These are phyloP conservation scores for Microthlaspi erraticum DNA, from an alignment of 345 rosid species.

Conservation along the genomic window DNA sequence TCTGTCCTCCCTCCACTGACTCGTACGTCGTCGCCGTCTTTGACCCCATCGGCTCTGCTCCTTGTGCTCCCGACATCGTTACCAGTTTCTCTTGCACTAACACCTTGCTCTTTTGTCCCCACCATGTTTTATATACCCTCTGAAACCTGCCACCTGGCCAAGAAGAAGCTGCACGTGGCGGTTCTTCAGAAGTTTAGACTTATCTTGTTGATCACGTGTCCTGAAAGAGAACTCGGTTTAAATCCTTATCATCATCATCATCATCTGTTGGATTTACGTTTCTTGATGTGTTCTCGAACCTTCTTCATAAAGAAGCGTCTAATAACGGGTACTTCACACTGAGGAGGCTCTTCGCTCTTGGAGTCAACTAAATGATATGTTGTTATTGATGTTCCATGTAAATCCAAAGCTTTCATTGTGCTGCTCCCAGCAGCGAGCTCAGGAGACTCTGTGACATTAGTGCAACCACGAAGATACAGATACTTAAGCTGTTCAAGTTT, in stretches of 20 bases:
- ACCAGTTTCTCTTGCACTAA: background rate
- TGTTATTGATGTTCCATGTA: conserved; percentile 41
- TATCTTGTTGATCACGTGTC: conserved; percentile 24
- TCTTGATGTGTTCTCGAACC: conserved; percentile 34
- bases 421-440: conserved; percentile 18
- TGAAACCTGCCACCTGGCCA: conserved; percentile 18
- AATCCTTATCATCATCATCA: conserved; percentile 17
- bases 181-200: background rate
- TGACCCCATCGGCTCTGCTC: conserved; percentile 66
- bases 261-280: conserved; percentile 23
- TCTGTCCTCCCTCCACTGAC: conserved; percentile 58
- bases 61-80: conserved; percentile 67
- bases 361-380: background rate
- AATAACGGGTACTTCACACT: conserved; percentile 34
- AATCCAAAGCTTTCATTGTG: conserved; percentile 38
- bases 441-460: conserved; percentile 33
- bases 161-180: conserved; percentile 23
- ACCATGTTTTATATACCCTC: background rate
- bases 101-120: background rate
- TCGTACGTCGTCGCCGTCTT: conserved; percentile 57
- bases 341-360: conserved; percentile 17
- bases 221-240: too few relatives aligned
- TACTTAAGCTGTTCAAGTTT: conserved; percentile 36
- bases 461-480: conserved; percentile 38
- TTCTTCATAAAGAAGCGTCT: conserved; percentile 34